Evolutionary conservation across 768 basidiomycete genomes (phyloP).

Genomic region (Neoboletus subvelutipes): DNA sequence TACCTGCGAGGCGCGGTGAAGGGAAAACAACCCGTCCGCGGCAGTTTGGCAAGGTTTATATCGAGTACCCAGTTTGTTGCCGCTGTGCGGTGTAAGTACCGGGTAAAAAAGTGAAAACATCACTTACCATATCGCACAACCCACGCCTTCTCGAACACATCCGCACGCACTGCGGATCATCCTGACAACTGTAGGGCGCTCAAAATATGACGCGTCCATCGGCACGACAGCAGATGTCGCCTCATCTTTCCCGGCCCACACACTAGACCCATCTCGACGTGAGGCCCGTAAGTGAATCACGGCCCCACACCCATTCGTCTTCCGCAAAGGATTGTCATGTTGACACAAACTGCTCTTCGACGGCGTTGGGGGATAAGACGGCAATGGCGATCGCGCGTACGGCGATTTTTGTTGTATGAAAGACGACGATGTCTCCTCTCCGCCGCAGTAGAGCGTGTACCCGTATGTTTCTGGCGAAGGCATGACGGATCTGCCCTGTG

Average conservation of each 20-base stretch:
- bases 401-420: slow-evolving; percentile 7
- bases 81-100: slow-evolving; percentile 38
- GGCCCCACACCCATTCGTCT: slow-evolving; percentile 62
- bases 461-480: slow-evolving; percentile 23
- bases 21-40: slow-evolving; percentile 42
- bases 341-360: slow-evolving; percentile 19
- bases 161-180: slow-evolving; percentile 60
- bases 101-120: neutral
- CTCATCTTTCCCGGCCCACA: slow-evolving; percentile 57
- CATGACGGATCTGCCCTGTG: slow-evolving; percentile 13
- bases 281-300: slow-evolving; percentile 56
- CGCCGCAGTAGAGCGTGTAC: slow-evolving; percentile 46
- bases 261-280: slow-evolving; percentile 48
- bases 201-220: slow-evolving; percentile 60
- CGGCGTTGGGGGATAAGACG: slow-evolving; percentile 33
- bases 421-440: slow-evolving; percentile 23
- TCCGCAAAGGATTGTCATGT: slow-evolving; percentile 4
- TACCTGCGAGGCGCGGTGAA: slow-evolving; percentile 14
- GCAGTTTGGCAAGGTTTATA: slow-evolving; percentile 61
- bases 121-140: slow-evolving; percentile 58
- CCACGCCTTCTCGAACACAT: slow-evolving; percentile 66
- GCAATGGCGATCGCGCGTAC: slow-evolving; percentile 38
- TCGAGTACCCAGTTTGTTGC: slow-evolving; percentile 63
- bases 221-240: slow-evolving; percentile 54
- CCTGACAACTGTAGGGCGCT: slow-evolving; percentile 45